These are phyloP conservation scores for Penicillium sp. DNA, from an alignment of 2,329 filamentous ascomycete species.

Conservation along the genomic window DNA sequence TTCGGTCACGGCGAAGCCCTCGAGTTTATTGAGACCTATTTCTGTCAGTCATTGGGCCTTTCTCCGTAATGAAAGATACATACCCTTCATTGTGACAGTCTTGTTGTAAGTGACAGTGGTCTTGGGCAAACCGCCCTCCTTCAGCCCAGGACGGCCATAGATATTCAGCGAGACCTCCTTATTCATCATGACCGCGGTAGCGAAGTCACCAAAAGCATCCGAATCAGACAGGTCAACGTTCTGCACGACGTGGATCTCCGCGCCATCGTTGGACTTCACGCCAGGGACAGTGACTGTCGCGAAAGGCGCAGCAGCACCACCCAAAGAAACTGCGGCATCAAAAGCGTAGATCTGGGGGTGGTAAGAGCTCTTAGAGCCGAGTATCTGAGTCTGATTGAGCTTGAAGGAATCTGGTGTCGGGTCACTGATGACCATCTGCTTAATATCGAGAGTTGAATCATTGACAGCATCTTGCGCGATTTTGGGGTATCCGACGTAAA, in stretches of 20 bases:
- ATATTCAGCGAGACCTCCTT: constrained; percentile 55
- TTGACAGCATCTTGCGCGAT: constrained; percentile 59
- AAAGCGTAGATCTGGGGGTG: constrained; percentile 59
- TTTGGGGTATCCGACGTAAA: constrained; percentile 62
- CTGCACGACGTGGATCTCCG: constrained; percentile 47
- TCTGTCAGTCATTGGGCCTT: neutral
- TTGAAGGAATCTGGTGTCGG: constrained; percentile 53
- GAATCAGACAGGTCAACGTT: constrained; percentile 45
- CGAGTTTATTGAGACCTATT: constrained; percentile 60
- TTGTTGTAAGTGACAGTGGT: constrained; percentile 59
- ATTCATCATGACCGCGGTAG: constrained; percentile 50
- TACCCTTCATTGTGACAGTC: constrained; percentile 60
- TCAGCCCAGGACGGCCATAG: constrained; percentile 54
- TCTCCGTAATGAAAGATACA: neutral
- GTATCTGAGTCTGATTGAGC: constrained; percentile 51
- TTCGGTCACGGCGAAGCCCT: constrained; percentile 53
- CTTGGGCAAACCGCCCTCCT: constrained; percentile 53
- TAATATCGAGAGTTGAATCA: constrained; percentile 53
- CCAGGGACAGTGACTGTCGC: constrained; percentile 50
- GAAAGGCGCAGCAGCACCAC: constrained; percentile 45
- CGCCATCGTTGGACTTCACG: constrained; percentile 47
- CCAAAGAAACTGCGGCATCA: constrained; percentile 53
- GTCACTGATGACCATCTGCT: constrained; percentile 52
- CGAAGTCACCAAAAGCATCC: constrained; percentile 53
- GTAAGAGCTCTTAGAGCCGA: constrained; percentile 52